Evolutionary conservation across 805 yeast species (phyloP).

Genomic region (Ogataea methylovora): DNA sequence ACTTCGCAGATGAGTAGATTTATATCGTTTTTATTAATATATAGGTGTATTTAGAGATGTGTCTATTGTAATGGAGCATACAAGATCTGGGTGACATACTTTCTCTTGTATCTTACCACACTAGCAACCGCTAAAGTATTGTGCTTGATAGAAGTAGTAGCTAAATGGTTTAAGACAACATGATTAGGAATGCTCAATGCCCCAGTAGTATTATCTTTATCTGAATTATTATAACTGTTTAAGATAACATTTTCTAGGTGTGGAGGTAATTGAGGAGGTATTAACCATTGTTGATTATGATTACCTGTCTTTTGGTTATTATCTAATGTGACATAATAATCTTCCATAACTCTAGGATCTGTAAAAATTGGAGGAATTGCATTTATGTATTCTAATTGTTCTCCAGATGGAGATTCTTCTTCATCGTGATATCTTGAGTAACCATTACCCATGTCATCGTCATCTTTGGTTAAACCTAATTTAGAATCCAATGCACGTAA

Average conservation of each 20-base stretch:
- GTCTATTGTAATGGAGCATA: constrained; percentile 75
- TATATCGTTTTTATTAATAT: too few species aligned
- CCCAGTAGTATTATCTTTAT: constrained; percentile 75
- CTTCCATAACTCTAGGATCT: constrained; percentile 83
- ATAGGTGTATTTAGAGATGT: not conserved
- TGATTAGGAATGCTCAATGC: constrained; percentile 92
- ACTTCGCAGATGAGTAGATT: too few species aligned
- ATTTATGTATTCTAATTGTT: constrained; percentile 41
- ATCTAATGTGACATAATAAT: constrained; percentile 70
- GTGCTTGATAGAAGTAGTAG: constrained; percentile 92
- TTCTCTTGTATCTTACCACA: constrained; percentile 79
- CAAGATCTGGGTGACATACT: constrained; percentile 84
- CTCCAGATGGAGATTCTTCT: constrained; percentile 26
- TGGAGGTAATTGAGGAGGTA: constrained; percentile 96
- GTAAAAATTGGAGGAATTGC: constrained; percentile 79
- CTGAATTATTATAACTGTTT: constrained; percentile 58
- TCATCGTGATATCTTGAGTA: constrained; percentile 71
- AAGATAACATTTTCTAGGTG: constrained; percentile 91
- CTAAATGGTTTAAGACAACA: constrained; percentile 87
- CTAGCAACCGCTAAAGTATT: constrained; percentile 91
- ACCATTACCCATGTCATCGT: constrained; percentile 80
- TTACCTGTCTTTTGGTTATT: constrained; percentile 45
- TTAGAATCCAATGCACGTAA: constrained; percentile 47
- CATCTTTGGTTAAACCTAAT: constrained; percentile 56
- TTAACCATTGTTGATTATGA: constrained; percentile 51